Percentiles rank a stretch among this genome's conserved stretches.
These are phyloP conservation scores for Phytophthora cryptogea DNA, from an alignment of 352 stramenopile species.

Conservation along the genomic window DNA sequence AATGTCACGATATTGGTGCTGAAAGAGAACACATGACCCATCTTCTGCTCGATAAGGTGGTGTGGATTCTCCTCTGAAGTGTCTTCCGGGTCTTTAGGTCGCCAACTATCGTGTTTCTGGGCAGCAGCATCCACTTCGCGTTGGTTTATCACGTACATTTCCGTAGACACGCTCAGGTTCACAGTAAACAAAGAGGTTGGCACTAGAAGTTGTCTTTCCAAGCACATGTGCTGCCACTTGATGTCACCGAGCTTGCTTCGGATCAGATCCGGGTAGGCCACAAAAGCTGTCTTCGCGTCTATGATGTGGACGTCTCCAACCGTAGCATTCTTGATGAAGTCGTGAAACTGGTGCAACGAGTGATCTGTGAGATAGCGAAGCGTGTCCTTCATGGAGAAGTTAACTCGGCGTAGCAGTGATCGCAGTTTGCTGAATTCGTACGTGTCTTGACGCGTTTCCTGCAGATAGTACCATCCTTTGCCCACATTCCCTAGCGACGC, in stretches of 20 bases:
- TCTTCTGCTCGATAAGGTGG: conserved; percentile 42
- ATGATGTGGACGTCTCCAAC: conserved; percentile 72
- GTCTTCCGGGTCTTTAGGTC: conserved; percentile 71
- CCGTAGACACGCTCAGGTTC: conserved; percentile 69
- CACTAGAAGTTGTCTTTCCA: conserved; percentile 63
- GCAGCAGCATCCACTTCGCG: conserved; percentile 61
- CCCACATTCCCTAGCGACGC: conserved; percentile 71
- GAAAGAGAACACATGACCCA: conserved; percentile 66
- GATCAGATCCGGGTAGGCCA: conserved; percentile 70
- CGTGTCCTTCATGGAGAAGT: conserved; percentile 86
- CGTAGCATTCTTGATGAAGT: conserved; percentile 64
- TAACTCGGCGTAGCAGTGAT: conserved; percentile 71
- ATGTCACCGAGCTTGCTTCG: conserved; percentile 63
- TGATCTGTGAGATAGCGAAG: conserved; percentile 73
- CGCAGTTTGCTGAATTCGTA: conserved; percentile 90
- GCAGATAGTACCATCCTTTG: conserved; percentile 88
- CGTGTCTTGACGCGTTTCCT: conserved; percentile 83
- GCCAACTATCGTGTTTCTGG: conserved; percentile 58
- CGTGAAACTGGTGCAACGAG: conserved; percentile 75
- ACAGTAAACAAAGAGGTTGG: conserved; percentile 76
- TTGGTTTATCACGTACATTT: conserved; percentile 81
- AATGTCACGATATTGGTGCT: conserved; percentile 71
- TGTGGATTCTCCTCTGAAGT: conserved; percentile 65
- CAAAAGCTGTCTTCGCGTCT: conserved; percentile 71
- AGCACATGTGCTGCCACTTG: conserved; percentile 80